Evolutionary conservation across 768 basidiomycete species (phyloP), one percentile per base, ranked within the genome.

Genomic region (Tylopilus subfusipes): DNA sequence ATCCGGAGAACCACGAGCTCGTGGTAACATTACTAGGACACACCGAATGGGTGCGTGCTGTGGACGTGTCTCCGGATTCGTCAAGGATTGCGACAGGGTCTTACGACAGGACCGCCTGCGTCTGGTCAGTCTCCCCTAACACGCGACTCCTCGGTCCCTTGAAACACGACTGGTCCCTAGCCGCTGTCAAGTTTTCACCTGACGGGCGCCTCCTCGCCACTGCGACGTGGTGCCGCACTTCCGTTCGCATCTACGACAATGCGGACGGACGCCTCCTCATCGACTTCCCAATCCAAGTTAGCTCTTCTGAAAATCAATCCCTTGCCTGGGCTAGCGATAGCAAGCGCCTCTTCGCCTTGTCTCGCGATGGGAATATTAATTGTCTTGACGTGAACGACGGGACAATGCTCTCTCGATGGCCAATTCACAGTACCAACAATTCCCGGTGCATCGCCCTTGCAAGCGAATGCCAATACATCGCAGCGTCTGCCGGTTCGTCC

Each of bases 121-220:
- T 55, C 43, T 55, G 54, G 54, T 51, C 49, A 10, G 29, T 51
- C 19, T 19, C 43, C 16, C 46, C 36, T 4, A 50, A 50, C 22
- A 2, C 18, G 22, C 54, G 22, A 16, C 13, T 48, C 19, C 52
- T 53, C 10, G 46, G 39, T 2, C 52, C 52, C 6, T 21, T 53
- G 39, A 30, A 31, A 16, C 52, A 53, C 3, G 46, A 42, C 5
- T 53, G 52, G 52, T 53, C 52, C 13, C 16, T 53, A 22, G 52
- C 52, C 13, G 34, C 47, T 9, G 56, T 57, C 52, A 57, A 45
- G 19, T 57, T 57, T 16, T 57, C 56, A 5, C 56, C 56, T 10
- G 43, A 57, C 25, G 56, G 52, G 22, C 42, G 31, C 18, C 29
- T 49, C 38, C 14, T 57, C 18, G 56, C 52, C 5, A 57, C 52